Evolutionary conservation across 805 yeast species (phyloP), one percentile per base, ranked within the genome.

Genomic region (Hyphopichia homilentoma): DNA sequence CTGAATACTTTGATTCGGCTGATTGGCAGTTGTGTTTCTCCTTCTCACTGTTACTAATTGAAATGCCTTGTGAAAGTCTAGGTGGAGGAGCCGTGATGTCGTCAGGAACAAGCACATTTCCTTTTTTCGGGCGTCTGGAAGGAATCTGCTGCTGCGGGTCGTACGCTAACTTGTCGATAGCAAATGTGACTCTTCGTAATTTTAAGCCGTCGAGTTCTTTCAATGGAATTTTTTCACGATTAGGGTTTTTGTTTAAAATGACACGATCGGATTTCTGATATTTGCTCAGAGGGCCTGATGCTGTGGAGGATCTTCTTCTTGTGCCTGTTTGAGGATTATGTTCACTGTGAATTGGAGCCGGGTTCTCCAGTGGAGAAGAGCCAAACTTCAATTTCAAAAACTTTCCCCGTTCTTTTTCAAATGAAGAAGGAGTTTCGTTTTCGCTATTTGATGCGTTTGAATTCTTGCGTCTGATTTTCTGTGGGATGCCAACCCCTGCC

Each of bases 71-170:
- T 1, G 84, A 75, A 20, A 84, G 65, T 40, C 79, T 63, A 14
- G 84, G 75, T 0, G 85, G 79, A 0, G 75, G 76, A 0, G 81
- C 79, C 13, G 66, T 54, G 39, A 82, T 46, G 48, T 84, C 90
- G 27, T 81, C 85, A 0, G 89, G 86, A 6, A 65, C 54, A 22
- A 57, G 35, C 6, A 75, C 79, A 41, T 75, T 70, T 4, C 81
- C 81, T 33, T 59, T 68, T 30, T 58, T 61, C 0, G 81, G 81
- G 22, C 70, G 55, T 33, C 81, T 52, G 1, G 79, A 72, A 1
- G 81, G 81, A 30, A 75, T 75, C 47, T 75, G 81, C 45, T 75
- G 81, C 44, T 75, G 81, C 2, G 97, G 97, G 55, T 89, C 96
- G 40, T 67, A 68, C 0, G 68, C 70, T 39, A 87, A 73, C 32